Evolutionary conservation across 2,329 filamentous ascomycete species (phyloP).

Genomic region (Aspergillus proliferans): DNA sequence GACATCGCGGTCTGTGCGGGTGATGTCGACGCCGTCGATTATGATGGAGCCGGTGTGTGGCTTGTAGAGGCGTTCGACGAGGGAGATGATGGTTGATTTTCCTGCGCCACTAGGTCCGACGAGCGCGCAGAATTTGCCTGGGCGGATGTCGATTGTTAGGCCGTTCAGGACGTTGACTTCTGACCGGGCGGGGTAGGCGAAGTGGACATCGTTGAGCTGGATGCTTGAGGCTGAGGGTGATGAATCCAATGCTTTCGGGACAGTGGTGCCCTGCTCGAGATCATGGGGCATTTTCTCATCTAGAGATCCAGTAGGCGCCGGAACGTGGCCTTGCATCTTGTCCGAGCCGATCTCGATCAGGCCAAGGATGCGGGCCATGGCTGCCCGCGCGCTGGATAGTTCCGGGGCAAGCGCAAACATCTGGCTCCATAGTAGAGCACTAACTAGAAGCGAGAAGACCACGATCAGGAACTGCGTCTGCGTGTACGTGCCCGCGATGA

Average conservation of each 20-base stretch:
- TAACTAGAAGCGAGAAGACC: conserved; percentile 62
- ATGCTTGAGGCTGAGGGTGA: conserved; percentile 27
- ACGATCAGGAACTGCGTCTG: conserved; percentile 68
- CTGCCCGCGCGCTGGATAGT: conserved; percentile 58
- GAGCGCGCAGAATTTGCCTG: conserved; percentile 57
- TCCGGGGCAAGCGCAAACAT: conserved; percentile 70
- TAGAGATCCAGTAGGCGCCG: conserved; percentile 8
- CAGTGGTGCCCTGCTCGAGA: too few species aligned
- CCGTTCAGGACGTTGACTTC: conserved; percentile 52
- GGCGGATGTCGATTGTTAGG: conserved; percentile 51
- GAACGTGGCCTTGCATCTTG: conserved; percentile 15
- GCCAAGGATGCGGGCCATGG: conserved; percentile 51
- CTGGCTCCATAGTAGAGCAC: conserved; percentile 65
- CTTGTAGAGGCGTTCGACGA: conserved; percentile 51
- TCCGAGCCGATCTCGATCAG: conserved; percentile 28
- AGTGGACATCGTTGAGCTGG: conserved; percentile 54
- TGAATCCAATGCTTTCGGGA: conserved; percentile 13
- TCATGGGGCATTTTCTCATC: conserved; percentile 21
- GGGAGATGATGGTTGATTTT: conserved; percentile 59
- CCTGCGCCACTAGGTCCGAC: conserved; percentile 62
- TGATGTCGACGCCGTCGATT: conserved; percentile 46
- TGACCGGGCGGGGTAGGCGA: conserved; percentile 60
- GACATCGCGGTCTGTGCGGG: conserved; percentile 43
- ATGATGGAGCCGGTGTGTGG: conserved; percentile 27
- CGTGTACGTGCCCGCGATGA: conserved; percentile 58